A percentile compares a stretch with the other conserved stretches of the same genome.
Evolutionary conservation across 73 alveolate species (phyloP).

Genomic region (Effrenium voratum): DNA sequence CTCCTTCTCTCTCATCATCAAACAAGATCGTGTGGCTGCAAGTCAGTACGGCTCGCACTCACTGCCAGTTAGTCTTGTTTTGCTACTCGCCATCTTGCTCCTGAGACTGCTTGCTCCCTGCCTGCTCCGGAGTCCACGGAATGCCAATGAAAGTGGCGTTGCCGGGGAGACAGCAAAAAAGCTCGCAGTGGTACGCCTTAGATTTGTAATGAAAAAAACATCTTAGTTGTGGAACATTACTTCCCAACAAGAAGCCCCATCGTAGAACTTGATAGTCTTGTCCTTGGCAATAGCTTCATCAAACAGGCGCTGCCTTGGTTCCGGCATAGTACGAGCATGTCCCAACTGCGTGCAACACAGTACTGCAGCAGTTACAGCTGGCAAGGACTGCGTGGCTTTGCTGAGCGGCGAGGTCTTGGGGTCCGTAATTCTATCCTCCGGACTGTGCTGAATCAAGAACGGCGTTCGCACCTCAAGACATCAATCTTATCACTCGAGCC

Average conservation of each 20-base stretch:
- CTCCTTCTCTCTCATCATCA: too few relatives aligned
- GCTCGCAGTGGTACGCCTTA: conserved; percentile 84
- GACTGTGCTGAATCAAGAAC: conserved; percentile 58
- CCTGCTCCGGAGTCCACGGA: conserved; percentile 85
- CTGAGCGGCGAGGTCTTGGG: conserved; percentile 53
- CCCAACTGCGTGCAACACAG: background rate
- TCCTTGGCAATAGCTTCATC: conserved; percentile 73
- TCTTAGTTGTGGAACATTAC: background rate
- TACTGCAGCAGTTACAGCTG: background rate
- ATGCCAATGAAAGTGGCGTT: conserved; percentile 31
- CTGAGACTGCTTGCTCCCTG: background rate
- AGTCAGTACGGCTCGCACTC: too few relatives aligned
- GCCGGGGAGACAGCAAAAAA: conserved; percentile 85
- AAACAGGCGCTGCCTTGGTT: conserved; percentile 56
- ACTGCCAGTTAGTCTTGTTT: too few relatives aligned
- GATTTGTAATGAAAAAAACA: background rate
- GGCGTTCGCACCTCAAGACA: conserved; percentile 65
- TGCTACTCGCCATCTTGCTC: too few relatives aligned
- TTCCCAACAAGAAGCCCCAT: background rate
- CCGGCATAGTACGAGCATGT: background rate
- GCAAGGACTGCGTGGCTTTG: background rate
- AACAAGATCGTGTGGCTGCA: too few relatives aligned
- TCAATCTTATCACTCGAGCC: background rate
- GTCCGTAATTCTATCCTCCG: conserved; percentile 68
- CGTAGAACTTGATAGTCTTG: conserved; percentile 74